Base-by-base conservation (phyloP, 306 rosid genomes). In the Morella rubra region DNA sequence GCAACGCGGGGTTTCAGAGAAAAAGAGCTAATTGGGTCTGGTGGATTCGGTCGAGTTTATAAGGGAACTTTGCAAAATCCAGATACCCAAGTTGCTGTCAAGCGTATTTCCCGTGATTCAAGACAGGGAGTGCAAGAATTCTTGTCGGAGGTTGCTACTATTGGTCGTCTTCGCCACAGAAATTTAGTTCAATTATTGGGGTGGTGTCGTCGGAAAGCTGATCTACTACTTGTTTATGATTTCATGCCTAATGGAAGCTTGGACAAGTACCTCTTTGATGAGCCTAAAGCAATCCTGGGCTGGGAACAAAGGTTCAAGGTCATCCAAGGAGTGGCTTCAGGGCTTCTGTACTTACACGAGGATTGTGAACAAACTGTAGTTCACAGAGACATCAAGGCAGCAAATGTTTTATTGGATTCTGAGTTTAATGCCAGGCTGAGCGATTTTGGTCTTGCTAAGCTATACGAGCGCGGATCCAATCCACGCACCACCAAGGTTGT, bases 361-460 rank as follows among this genome's bases (percentile, higher is more conserved):
- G 93, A 83, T 61, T 89, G 93, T 85, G 93, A 87, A 52, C 84
- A 89, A n/a, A 47, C 85, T 49, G 89, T 89, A 82, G 83, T 84
- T 77, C 93, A 89, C 78, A 77, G 93, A 59, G 90, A 89, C 67
- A 81, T 89, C 0, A 89, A 89, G 73, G 93, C 93, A 0, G 91
- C 87, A 56, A 89, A 89, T 37, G 87, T 89, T 52, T 51, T 89
- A 9, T 69, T 89, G 40, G 93, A 89, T 66, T 62, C 72, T 14
- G 89, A 89, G 8, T 70, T 89, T 75, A 89, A 89, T 37, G 90
- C 77, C 0, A 77, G 77, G 76, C 81, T 89, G 8, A 87, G 93
- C 4, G 93, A 87, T 44, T 89, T 89, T 9, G 93, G 93, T 32
- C 85, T 89, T 71, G 91, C 93, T 7, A 89, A 85, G 81, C 79